Conservation (phyloP, 2,329 filamentous ascomycete species). For the Cryphonectria carpinicola region DNA sequence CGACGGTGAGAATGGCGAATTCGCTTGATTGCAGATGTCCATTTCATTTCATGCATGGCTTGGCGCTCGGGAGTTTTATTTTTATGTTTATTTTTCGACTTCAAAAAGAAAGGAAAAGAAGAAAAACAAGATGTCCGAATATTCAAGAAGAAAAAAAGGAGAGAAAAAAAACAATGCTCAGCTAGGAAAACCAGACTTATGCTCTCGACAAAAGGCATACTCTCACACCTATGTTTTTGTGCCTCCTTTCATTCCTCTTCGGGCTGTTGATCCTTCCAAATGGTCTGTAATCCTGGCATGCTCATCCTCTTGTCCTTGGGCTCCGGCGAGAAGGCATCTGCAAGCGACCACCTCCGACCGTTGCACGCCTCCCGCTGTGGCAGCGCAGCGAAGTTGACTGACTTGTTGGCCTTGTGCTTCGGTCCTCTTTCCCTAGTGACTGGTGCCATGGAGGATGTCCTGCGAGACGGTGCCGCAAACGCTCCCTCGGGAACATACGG, state of each 20-base stretch:
- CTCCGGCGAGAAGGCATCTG: conserved; percentile 19
- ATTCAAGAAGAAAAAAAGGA: background rate
- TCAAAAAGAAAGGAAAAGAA: background rate
- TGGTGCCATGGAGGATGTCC: conserved; percentile 8
- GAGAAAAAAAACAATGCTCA: background rate
- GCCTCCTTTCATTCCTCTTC: conserved; percentile 26
- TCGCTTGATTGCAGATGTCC: conserved; percentile 50
- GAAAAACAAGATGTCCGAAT: background rate
- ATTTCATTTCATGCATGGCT: conserved; percentile 2
- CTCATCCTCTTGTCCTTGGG: conserved; percentile 38
- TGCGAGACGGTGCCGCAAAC: conserved; percentile 1
- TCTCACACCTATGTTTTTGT: background rate
- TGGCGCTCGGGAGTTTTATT: conserved; percentile 3
- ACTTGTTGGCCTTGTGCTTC: background rate
- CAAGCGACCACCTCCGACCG: conserved; percentile 27
- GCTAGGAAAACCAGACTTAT: conserved; percentile 2
- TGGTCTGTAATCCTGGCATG: conserved; percentile 36
- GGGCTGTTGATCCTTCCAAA: conserved; percentile 32
- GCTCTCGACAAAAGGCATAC: background rate
- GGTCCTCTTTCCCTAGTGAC: background rate
- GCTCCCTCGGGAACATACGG: conserved; percentile 5
- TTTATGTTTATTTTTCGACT: background rate
- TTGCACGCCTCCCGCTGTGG: conserved; percentile 14
- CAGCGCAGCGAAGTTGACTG: conserved; percentile 1
- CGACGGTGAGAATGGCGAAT: conserved; percentile 87